Base-by-base conservation (phyloP, 2,329 filamentous ascomycete species). In the Cladophialophora psammophila region DNA sequence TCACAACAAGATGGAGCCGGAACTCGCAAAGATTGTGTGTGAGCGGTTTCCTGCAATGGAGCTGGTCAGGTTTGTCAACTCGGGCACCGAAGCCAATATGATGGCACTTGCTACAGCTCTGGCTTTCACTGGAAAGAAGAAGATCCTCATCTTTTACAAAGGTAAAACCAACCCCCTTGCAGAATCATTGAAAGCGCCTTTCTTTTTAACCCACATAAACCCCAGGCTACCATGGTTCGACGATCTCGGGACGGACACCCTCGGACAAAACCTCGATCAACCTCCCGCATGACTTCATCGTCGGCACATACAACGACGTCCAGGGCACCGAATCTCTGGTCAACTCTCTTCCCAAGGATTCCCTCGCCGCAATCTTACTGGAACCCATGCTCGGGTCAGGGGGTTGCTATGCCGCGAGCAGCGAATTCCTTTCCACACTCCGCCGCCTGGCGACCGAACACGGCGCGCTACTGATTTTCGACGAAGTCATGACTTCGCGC, bases 401-500 rank as follows among this genome's bases (percentile, higher is more conserved):
- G 0, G 89, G 89, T 0, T 86, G 84, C 61, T 83, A 88, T 5
- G 78, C 81, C 0, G 88, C 80, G 0, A 80, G 77, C 0, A 60
- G 57, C 1, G 81, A 82, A 18, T 91, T 91, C 69, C 75, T 90
- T 32, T 67, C 75, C 9, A 80, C 80, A 1, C 76, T 90, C 4
- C 84, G 85, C 53, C 75, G 80, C 0, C 78, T 80, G 5, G 83
- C 87, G 1, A 78, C 76, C 35, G 77, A 82, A 73, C 76, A 80
- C 0, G 85, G 84, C 1, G 85, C 86, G 0, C 65, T 92, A 0
- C 83, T 92, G 69, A 87, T 92, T 40, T 79, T 91, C 13, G 90
- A 92, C 74, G 90, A 92, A 76, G 89, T 92, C 5, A 89, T 91
- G 84, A 91, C 89, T 0, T 89, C 86, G 3, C 82, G 89, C 1